Percentiles rank a stretch among this genome's conserved stretches.
Conservation (phyloP, 331 rosid species). For the Quercus phellos region DNA sequence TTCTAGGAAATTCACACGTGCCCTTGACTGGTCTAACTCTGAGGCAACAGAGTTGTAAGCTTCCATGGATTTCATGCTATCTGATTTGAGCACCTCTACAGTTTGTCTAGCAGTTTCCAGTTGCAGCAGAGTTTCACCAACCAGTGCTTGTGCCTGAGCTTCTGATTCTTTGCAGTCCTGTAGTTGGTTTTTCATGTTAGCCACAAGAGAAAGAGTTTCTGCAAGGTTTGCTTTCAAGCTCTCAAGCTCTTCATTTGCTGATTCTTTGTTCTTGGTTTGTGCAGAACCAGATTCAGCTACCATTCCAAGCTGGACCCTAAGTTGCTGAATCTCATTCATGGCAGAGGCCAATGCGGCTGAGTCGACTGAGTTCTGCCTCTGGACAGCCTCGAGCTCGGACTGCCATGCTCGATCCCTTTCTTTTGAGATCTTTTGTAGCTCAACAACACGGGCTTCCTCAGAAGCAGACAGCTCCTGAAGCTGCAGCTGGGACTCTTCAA, state of each 20-base stretch:
- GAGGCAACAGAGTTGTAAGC: slow-evolving; percentile 45
- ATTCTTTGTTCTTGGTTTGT: slow-evolving; percentile 41
- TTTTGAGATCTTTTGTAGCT: slow-evolving; percentile 45
- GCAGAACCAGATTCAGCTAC: slow-evolving; percentile 45
- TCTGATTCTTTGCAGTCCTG: slow-evolving; percentile 56
- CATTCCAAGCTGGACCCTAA: slow-evolving; percentile 59
- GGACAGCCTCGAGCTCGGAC: slow-evolving; percentile 46
- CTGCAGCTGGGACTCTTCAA: slow-evolving; percentile 60
- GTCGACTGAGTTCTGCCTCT: slow-evolving; percentile 46
- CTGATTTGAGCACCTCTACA: slow-evolving; percentile 52
- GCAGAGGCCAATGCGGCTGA: slow-evolving; percentile 59
- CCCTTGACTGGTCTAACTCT: slow-evolving; percentile 60
- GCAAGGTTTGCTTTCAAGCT: slow-evolving; percentile 59
- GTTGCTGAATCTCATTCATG: slow-evolving; percentile 59
- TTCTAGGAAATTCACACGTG: slow-evolving; percentile 45
- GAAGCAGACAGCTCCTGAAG: slow-evolving; percentile 50
- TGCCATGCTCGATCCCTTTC: slow-evolving; percentile 48
- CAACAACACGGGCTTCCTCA: slow-evolving; percentile 43
- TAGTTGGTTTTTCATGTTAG: slow-evolving; percentile 53
- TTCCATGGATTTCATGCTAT: slow-evolving; percentile 46
- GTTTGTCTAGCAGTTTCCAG: slow-evolving; percentile 60
- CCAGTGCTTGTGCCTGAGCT: slow-evolving; percentile 51
- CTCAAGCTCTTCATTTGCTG: slow-evolving; percentile 45
- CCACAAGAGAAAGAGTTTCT: slow-evolving; percentile 57
- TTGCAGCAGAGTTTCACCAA: slow-evolving; percentile 56